Evolutionary conservation across 768 basidiomycete genomes (phyloP), one percentile per base, ranked within the genome.

Genomic region (Hirschioporus abietinus): DNA sequence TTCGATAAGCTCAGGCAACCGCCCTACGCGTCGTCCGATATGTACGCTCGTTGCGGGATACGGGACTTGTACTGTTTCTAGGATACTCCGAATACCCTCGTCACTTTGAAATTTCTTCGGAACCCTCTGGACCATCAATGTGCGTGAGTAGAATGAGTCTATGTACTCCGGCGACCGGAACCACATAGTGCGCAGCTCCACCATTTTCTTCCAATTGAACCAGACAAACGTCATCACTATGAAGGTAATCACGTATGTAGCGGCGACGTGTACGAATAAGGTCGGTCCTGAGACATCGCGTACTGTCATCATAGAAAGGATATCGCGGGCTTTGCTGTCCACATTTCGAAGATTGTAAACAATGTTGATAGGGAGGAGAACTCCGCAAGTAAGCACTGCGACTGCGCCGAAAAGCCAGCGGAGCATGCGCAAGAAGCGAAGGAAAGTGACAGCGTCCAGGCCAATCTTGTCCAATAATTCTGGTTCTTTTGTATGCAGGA

Each of bases 31-130:
- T 24, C 94, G 88, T 25, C 94, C 91, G 64, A 96, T 89, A 76
- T 95, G 93, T 7, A 96, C 94, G 25, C 91, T 89, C 1, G 93
- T 94, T 0, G 95, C 95, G 0, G 94, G 94, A 75, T 96, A 96
- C 17, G 95, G 95, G 7, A 95, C 86, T 66, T 86, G 83, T 25
- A 90, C 79, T 10, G 81, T 80, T 70, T 91, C 86, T 74, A 96
- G 93, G 64, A 96, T 86, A 3, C 82, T 81, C 23, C 81, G 83
- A 67, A 99, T 81, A 20, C 95, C 96, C 70, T 91, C 86, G 75
- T 99, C 97, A 9, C 85, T 88, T 74, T 96, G 91, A 68, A 83
- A 80, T 73, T 89, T 89, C 80, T 88, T 92, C 24, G 89, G 87
- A 8, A 99, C 92, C 68, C 85, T 84, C 23, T 84, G 86, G 68